phyloP scores from a whole-genome alignment of 768 basidiomycete genomes.

The Amanita exitialis region DNA sequence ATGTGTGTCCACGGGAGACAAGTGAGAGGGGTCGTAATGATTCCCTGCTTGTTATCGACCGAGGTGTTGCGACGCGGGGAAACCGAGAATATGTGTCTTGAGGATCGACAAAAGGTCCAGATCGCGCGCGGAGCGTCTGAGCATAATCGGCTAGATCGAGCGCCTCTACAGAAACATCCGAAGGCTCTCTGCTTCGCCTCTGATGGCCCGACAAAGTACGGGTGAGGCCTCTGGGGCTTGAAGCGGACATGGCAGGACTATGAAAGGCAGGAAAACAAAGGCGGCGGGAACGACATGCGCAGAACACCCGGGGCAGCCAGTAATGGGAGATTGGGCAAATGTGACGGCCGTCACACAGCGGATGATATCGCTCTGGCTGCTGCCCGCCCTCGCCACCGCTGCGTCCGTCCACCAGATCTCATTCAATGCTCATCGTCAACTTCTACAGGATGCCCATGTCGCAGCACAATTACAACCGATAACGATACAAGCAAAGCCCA shows the following conservation, averaged over 20 bases:
- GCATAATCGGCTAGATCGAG: slow-evolving; percentile 71
- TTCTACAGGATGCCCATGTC: neutral
- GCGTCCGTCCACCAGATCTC: slow-evolving; percentile 10
- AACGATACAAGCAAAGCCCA: slow-evolving; percentile 38
- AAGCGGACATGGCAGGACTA: too few species aligned
- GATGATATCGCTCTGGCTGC: neutral
- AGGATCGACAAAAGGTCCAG: slow-evolving; percentile 16
- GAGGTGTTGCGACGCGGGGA: slow-evolving; percentile 13
- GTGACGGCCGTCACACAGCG: neutral
- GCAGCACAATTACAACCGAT: neutral
- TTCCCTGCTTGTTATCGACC: slow-evolving; percentile 12
- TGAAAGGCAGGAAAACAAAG: too few species aligned
- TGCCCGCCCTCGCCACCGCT: slow-evolving; percentile 11
- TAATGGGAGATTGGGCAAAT: neutral
- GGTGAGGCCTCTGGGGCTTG: too few species aligned
- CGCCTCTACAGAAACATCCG: too few species aligned
- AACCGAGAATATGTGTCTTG: slow-evolving; percentile 12
- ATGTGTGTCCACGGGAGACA: slow-evolving; percentile 31
- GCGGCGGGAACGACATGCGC: too few species aligned
- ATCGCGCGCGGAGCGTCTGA: slow-evolving; percentile 39
- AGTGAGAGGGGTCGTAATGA: slow-evolving; percentile 29
- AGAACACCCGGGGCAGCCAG: neutral
- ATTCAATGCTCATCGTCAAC: slow-evolving; percentile 14
- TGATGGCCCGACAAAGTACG: too few species aligned
- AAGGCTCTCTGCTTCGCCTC: too few species aligned